A percentile compares a stretch with the other conserved stretches of the same genome.
Conservation (phyloP, 148 eudicot species). For the Mesembryanthemum crystallinum region DNA sequence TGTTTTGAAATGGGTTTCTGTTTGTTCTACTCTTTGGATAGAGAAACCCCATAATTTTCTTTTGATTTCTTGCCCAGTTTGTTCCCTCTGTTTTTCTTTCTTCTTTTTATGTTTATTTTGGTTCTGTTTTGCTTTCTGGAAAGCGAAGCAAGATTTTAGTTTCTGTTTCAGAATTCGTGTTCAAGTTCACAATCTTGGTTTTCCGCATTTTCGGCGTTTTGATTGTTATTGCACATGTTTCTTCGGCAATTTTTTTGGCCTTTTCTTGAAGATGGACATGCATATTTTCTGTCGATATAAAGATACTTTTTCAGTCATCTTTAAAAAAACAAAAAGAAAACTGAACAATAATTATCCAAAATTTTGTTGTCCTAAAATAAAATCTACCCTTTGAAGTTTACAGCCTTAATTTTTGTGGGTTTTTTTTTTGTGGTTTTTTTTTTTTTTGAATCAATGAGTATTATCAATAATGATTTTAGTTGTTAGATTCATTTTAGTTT, state of each 20-base stretch:
- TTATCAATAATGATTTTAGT: conserved; percentile 1
- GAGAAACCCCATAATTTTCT: background rate
- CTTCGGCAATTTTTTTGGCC: conserved; percentile 23
- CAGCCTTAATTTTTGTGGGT: conserved; percentile 25
- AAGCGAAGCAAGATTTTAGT: background rate
- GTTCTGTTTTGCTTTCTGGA: background rate
- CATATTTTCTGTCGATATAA: background rate
- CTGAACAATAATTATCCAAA: background rate
- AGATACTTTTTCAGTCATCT: background rate
- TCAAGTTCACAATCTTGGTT: conserved; percentile 9
- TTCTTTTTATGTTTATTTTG: too few species aligned
- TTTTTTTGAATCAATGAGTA: conserved; percentile 13
- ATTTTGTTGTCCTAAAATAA: too few species aligned
- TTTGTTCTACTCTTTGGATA: background rate
- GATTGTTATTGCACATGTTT: conserved; percentile 25
- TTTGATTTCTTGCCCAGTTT: background rate
- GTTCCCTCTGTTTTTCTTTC: background rate
- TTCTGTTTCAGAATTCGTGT: background rate
- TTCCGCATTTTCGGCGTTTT: conserved; percentile 6
- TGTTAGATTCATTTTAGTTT: background rate
- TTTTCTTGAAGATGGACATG: conserved; percentile 10
- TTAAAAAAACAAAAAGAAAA: too few species aligned
- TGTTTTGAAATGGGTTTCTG: conserved; percentile 11
- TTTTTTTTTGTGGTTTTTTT: conserved; percentile 20
- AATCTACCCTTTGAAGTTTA: background rate